Evolutionary conservation across 2,329 filamentous ascomycete genomes (phyloP).

Genomic region (Pseudopyricularia cyperi): DNA sequence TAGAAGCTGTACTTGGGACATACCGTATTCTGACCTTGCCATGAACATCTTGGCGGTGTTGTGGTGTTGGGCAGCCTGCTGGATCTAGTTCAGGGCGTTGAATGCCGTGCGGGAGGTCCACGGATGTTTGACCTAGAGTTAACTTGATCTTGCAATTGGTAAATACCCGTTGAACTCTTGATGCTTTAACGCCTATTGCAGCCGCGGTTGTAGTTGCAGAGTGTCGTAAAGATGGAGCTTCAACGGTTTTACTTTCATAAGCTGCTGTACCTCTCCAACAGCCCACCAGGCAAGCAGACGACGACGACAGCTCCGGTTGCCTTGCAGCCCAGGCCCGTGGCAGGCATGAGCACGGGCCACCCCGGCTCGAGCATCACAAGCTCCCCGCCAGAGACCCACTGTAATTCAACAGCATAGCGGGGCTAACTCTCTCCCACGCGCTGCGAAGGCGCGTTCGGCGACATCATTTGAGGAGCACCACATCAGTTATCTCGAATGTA

Average conservation of each 20-base stretch:
- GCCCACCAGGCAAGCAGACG: slow-evolving; percentile 1
- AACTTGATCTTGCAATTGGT: neutral
- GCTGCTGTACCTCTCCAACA: neutral
- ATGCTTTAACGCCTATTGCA: neutral
- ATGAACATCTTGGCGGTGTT: slow-evolving; percentile 80
- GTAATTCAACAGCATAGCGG: neutral
- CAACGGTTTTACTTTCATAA: neutral
- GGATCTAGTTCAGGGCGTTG: neutral
- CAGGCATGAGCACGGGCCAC: neutral
- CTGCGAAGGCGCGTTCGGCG: neutral
- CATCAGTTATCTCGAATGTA: no score
- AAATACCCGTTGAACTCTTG: neutral
- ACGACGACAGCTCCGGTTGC: slow-evolving; percentile 1
- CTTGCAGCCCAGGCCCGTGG: neutral
- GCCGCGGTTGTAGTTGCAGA: neutral
- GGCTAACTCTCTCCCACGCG: neutral
- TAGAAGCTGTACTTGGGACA: neutral
- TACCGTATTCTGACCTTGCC: slow-evolving; percentile 98
- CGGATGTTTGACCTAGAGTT: neutral
- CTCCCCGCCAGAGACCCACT: neutral
- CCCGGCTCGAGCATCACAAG: neutral
- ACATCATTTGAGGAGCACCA: no score
- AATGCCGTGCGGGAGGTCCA: neutral
- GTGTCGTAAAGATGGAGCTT: neutral
- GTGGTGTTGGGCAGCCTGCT: slow-evolving; percentile 4